Conservation (phyloP, 1,284 basidiomycete genomes). For the Ceratobasidium sp. region DNA sequence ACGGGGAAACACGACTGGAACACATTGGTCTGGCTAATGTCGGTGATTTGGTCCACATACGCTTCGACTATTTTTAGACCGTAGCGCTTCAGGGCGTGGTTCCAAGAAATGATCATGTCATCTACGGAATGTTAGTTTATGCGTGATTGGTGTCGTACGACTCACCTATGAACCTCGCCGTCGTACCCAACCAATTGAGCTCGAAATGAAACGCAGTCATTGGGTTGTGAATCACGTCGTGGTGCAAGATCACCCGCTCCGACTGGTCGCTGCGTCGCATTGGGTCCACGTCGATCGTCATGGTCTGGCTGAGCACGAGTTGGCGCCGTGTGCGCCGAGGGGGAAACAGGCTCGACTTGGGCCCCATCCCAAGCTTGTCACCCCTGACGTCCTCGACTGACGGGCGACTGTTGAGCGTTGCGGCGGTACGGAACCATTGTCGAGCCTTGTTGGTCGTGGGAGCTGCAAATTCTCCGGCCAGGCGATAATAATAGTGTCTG, state of each 20-base stretch:
- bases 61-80: conserved; percentile 93
- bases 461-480: conserved; percentile 77
- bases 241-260: conserved; percentile 85
- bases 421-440: conserved; percentile 37
- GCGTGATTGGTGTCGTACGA: background rate
- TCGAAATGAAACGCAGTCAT: conserved; percentile 94
- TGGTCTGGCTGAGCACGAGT: conserved; percentile 82
- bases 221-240: conserved; percentile 92
- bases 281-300: conserved; percentile 86
- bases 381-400: conserved; percentile 28
- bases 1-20: conserved; percentile 90
- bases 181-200: conserved; percentile 96
- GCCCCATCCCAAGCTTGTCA: background rate
- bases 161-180: conserved; percentile 83
- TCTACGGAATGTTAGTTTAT: conserved; percentile 48
- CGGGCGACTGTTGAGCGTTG: conserved; percentile 25
- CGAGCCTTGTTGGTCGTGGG: conserved; percentile 65
- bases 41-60: conserved; percentile 85
- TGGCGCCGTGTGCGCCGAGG: conserved; percentile 63
- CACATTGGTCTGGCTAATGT: conserved; percentile 79
- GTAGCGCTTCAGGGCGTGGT: conserved; percentile 84
- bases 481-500: conserved; percentile 85
- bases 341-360: conserved; percentile 7
- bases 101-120: conserved; percentile 85
- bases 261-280: conserved; percentile 83